Conservation (phyloP, 2,329 filamentous ascomycete species). For the Nemania sp. region DNA sequence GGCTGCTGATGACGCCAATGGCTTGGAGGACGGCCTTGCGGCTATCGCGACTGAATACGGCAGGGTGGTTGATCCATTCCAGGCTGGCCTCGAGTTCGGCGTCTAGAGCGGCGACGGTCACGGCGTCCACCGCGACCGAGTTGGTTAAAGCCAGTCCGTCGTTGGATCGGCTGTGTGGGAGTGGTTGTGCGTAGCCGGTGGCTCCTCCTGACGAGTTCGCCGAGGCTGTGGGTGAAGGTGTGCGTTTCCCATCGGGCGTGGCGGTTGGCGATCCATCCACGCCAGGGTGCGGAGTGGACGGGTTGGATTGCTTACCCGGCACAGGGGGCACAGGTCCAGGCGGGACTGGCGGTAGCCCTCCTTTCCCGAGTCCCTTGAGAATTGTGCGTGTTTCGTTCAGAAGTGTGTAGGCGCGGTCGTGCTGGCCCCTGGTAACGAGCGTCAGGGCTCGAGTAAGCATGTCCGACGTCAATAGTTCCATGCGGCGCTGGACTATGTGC, state of each 20-base stretch:
- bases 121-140: slow-evolving; percentile 75
- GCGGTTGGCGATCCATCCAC: slow-evolving; percentile 51
- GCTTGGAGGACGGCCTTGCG: slow-evolving; percentile 95
- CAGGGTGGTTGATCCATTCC: slow-evolving; percentile 97
- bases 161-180: slow-evolving; percentile 58
- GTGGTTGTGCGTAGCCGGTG: slow-evolving; percentile 45
- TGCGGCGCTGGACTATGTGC: slow-evolving; percentile 90
- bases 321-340: slow-evolving; percentile 35
- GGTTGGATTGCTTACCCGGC: slow-evolving; percentile 46
- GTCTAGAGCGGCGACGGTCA: slow-evolving; percentile 84
- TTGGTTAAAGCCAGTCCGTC: slow-evolving; percentile 62
- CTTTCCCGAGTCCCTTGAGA: slow-evolving; percentile 93
- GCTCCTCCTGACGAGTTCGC: slow-evolving; percentile 49
- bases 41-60: slow-evolving; percentile 90
- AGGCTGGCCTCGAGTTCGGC: slow-evolving; percentile 86
- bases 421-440: slow-evolving; percentile 86
- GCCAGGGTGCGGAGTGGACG: slow-evolving; percentile 55
- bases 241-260: slow-evolving; percentile 60
- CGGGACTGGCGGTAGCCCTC: slow-evolving; percentile 81
- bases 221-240: slow-evolving; percentile 59
- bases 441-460: slow-evolving; percentile 95
- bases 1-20: slow-evolving; percentile 94
- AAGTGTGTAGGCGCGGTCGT: slow-evolving; percentile 90
- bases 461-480: slow-evolving; percentile 96
- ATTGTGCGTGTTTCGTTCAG: slow-evolving; percentile 93